Evolutionary conservation across 2,329 filamentous ascomycete species (phyloP), one percentile per base, ranked within the genome.

Genomic region (Botrytis cinerea): DNA sequence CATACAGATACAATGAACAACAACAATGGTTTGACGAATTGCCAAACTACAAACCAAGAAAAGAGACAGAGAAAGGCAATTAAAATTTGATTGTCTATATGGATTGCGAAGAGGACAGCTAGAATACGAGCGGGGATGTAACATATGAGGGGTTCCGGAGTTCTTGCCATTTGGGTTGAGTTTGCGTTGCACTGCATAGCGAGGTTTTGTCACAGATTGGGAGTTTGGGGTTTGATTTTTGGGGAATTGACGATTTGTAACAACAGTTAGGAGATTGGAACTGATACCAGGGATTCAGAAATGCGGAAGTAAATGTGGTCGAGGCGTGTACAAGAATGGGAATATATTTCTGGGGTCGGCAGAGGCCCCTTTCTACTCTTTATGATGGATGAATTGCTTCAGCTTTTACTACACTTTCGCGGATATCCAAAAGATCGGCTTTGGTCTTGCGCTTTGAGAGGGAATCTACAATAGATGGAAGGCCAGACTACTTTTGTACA

Each of bases 1-100:
- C 94, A 0, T 99, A 97, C 85, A 89, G 91, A 75, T 99, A 97
- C 84, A 93, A 97, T 80, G 89, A 93, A 75, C 85, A 87, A 4
- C 88, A 85, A 32, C 90, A 92, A 75, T 94, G 91, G 87, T 99
- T 99, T 79, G 90, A 96, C 74, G 91, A 96, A 81, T 84, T 97
- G 63, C 92, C 91, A n/a, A 87, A 95, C 79, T 98, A 96, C 83
- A 90, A 92, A 82, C 88, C 96, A 45, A 88, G 88, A 76, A 87
- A 88, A 78, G 89, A 81, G 70, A 77, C 77, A 9, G 76, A 78
- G 69, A 79, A 78, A 62, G 78, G 78, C 40, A 78, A 78, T 67
- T 80, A 72, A 76, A 45, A 10, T 25, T 68, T 35, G 12, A 16
- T 28, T 25, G 35, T 68, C 25, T 7, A 25, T 32, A 28, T 32